Evolutionary conservation across 805 yeast species (phyloP).

Genomic region (Hagleromyces aurorensis): DNA sequence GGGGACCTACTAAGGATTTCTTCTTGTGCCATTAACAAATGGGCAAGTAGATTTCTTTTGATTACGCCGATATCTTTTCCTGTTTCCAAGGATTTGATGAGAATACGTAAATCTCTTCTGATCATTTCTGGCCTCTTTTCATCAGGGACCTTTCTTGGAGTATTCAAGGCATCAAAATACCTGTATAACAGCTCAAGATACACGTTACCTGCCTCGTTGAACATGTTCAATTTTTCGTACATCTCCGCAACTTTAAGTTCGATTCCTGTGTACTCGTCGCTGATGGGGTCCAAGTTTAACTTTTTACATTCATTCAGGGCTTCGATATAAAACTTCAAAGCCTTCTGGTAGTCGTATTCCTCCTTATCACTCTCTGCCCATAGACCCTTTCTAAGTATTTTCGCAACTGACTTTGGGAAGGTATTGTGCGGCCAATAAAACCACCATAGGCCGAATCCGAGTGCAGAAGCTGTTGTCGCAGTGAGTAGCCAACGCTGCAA

Average conservation of each 20-base stretch:
- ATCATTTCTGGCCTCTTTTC: conserved; percentile 47
- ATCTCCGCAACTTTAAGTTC: conserved; percentile 82
- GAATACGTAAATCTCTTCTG: conserved; percentile 62
- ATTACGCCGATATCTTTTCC: conserved; percentile 42
- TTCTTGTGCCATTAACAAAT: conserved; percentile 56
- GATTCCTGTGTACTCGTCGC: conserved; percentile 84
- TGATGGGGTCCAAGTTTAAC: conserved; percentile 43
- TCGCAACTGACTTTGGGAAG: conserved; percentile 64
- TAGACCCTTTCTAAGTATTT: conserved; percentile 60
- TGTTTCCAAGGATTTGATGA: conserved; percentile 58
- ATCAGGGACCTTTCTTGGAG: conserved; percentile 30
- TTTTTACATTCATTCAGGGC: conserved; percentile 60
- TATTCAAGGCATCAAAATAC: conserved; percentile 46
- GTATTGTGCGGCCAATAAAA: conserved; percentile 61
- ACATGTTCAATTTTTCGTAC: conserved; percentile 62
- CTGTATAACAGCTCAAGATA: conserved; percentile 60
- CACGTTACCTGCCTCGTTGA: conserved; percentile 54
- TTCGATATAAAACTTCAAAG: conserved; percentile 63
- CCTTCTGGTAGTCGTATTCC: conserved; percentile 46
- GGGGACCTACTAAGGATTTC: conserved; percentile 44
- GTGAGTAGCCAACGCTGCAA: conserved; percentile 13
- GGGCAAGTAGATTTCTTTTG: conserved; percentile 53
- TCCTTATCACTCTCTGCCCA: conserved; percentile 76
- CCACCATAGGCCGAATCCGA: conserved; percentile 30
- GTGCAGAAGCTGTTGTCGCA: conserved; percentile 19